phyloP scores from a whole-genome alignment of 257 asterid genomes.

The Solanum boliviense region DNA sequence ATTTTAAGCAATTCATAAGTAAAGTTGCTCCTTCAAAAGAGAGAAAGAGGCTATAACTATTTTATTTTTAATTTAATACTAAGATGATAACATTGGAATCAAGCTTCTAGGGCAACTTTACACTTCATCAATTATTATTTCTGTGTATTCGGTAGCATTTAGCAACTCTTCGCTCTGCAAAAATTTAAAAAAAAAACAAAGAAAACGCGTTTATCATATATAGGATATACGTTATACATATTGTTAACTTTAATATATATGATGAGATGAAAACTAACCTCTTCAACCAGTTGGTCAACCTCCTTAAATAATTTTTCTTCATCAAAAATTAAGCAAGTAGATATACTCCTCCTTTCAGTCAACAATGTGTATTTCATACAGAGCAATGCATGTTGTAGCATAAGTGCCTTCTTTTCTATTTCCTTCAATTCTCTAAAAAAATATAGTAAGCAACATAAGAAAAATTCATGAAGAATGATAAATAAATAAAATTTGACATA shows the following conservation, averaged over 20 bases:
- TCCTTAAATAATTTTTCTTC: neutral
- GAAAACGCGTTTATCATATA: too few species aligned
- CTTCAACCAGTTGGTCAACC: too few species aligned
- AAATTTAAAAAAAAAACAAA: too few species aligned
- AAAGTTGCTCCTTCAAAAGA: neutral
- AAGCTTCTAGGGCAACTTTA: neutral
- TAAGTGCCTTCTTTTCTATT: neutral
- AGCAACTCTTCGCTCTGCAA: neutral
- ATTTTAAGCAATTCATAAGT: neutral
- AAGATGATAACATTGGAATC: neutral
- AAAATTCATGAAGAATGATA: neutral
- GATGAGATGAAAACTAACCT: neutral
- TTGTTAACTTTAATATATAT: too few species aligned
- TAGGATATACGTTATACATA: too few species aligned
- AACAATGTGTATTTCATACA: neutral
- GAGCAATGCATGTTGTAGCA: neutral
- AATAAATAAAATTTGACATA: neutral
- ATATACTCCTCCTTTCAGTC: neutral
- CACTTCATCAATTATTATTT: neutral
- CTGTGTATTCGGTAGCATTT: neutral
- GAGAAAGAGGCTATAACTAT: neutral
- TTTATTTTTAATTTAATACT: neutral
- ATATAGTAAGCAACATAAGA: neutral
- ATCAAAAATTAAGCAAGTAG: neutral
- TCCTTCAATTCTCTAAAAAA: neutral